Evolutionary conservation across 2,329 filamentous ascomycete genomes (phyloP), one percentile per base, ranked within the genome.

Genomic region (Metarhizium humberi): DNA sequence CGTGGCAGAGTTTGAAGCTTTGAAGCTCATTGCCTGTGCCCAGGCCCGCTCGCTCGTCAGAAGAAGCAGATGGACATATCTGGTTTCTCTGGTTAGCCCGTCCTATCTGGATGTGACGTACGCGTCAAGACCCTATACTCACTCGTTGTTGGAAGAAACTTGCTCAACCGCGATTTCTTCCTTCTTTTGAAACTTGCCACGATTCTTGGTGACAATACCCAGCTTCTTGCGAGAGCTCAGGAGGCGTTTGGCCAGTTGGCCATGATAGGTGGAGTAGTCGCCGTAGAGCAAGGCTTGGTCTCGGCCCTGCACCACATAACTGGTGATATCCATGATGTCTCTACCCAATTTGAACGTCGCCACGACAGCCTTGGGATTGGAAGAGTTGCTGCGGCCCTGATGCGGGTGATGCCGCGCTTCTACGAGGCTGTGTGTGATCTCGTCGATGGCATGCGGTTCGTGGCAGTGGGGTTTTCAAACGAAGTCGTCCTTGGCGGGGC

Each of bases 11-110:
- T 95, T 90, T 20, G 83, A 77, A 4, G 90, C 82, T 72, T 95
- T 96, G 80, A 96, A 90, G 67, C 88, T 85, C 91, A 97, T 95
- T 56, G 92, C 92, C 70, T 96, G 87, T 42, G 94, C 92, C 90
- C 91, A 97, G 52, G 92, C 90, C 60, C 94, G 83, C 75, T 99
- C 94, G 58, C 92, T 85, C 43, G 85, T 88, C 65, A 96, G 83
- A 55, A 99, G 79, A 36, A 92, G 78, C n/a, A 96, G 78, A 61
- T 87, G 79, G 51, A 86, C 81, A 72, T 85, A 89, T 71, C 90
- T 95, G 63, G 32, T 3, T 13, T 29, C 10, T 3, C 7, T 16
- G 29, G 54, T 55, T 45, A 57, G 36, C 29, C 30, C 32, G 6
- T 25, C 30, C 30, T 52, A 63, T 59, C 38, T 30, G 36, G 50